Conservation (phyloP, 2,329 filamentous ascomycete species). For the Venturiaceae sp. region DNA sequence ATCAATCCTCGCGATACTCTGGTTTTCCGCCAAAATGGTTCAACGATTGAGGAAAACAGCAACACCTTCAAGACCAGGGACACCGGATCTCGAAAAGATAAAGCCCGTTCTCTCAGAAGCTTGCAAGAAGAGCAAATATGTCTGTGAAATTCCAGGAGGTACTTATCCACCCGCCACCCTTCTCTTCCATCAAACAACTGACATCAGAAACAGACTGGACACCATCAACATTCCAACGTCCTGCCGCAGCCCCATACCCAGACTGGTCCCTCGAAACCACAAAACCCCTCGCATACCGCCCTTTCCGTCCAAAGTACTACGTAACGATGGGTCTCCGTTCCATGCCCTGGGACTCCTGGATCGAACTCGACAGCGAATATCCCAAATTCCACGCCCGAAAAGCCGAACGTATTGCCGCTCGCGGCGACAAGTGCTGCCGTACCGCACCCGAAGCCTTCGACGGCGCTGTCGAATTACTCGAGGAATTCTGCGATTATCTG, state of each 20-base stretch:
- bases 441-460: slow-evolving; percentile 63
- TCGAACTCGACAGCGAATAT: slow-evolving; percentile 76
- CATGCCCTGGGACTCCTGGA: slow-evolving; percentile 65
- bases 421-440: slow-evolving; percentile 56
- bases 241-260: slow-evolving; percentile 51
- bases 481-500: slow-evolving; percentile 63
- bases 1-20: slow-evolving; percentile 21
- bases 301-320: slow-evolving; percentile 68
- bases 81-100: slow-evolving; percentile 33
- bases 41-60: slow-evolving; percentile 17
- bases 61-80: slow-evolving; percentile 12
- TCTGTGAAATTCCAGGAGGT: slow-evolving; percentile 38
- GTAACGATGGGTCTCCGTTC: slow-evolving; percentile 69
- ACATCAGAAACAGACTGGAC: slow-evolving; percentile 38
- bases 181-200: neutral
- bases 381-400: slow-evolving; percentile 65
- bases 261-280: slow-evolving; percentile 60
- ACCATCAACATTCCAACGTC: slow-evolving; percentile 49
- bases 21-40: slow-evolving; percentile 16
- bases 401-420: slow-evolving; percentile 53
- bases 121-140: slow-evolving; percentile 20
- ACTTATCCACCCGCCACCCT: slow-evolving; percentile 9
- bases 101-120: slow-evolving; percentile 23
- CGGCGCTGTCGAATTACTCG: slow-evolving; percentile 64
- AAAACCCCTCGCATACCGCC: slow-evolving; percentile 66